Percentiles rank a stretch among this genome's conserved stretches.
These are phyloP conservation scores for Colletotrichum sp. DNA, from an alignment of 2,329 filamentous ascomycete genomes.

Conservation along the genomic window DNA sequence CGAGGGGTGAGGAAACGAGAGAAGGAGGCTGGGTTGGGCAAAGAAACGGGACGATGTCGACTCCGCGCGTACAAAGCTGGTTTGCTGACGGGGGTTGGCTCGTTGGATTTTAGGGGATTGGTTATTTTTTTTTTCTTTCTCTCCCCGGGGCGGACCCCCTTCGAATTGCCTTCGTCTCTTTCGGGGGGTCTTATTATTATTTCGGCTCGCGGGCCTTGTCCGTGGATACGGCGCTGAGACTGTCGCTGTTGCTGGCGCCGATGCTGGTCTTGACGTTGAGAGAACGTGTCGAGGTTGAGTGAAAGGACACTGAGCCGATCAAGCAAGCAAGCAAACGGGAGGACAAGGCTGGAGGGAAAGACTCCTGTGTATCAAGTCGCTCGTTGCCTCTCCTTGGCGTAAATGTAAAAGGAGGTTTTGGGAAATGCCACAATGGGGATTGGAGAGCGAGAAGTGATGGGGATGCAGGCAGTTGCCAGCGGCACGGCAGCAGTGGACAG, in stretches of 20 bases:
- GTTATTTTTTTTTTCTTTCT: background rate
- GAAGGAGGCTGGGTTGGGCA: constrained; percentile 15
- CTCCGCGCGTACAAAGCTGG: constrained; percentile 13
- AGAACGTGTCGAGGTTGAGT: background rate
- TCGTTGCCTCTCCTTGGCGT: constrained; percentile 1
- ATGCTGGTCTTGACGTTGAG: background rate
- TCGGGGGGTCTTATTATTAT: constrained; percentile 11
- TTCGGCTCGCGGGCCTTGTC: constrained; percentile 7
- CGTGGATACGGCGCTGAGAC: constrained; percentile 1
- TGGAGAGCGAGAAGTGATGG: background rate
- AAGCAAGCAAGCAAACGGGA: background rate
- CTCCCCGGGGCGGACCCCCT: background rate
- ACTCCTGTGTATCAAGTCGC: background rate
- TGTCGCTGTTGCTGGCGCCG: background rate
- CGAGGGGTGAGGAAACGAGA: constrained; percentile 16
- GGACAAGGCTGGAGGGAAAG: background rate
- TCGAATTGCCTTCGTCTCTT: constrained; percentile 4
- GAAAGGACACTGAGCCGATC: background rate
- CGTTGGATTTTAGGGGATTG: constrained; percentile 11
- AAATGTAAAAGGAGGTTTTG: constrained; percentile 5
- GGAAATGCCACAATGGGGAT: background rate
- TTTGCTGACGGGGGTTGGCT: constrained; percentile 19
- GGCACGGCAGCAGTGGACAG: background rate
- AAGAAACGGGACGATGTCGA: constrained; percentile 14
- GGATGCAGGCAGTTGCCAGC: background rate